Evolutionary conservation across 164 flowering plant species (phyloP), one percentile per base, ranked within the genome.

Genomic region (Tetracentron sinense): DNA sequence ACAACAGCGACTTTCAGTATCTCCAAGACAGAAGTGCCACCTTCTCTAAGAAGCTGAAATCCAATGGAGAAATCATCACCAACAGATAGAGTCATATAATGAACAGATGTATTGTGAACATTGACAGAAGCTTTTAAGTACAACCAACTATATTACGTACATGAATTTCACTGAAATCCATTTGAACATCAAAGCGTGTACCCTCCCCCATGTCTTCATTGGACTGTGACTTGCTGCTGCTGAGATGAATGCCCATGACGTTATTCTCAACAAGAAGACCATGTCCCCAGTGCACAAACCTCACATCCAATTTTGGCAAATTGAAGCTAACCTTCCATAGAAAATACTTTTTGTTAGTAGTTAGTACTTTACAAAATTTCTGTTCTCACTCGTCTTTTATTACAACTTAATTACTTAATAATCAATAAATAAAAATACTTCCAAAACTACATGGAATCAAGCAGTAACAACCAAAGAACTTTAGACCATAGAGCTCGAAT

Each of bases 91-190:
- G 55, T 48, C 17, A 47, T 49, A 23, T 42, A 22, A 54, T 28
- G 19, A 46, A 66, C 2, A 0, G 17, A 62, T 26, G 16, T 29
- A 30, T 28, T 38, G 22, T 50, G 56, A 16, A 42, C 8, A 67
- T 64, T n/a, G n/a, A n/a, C n/a, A n/a, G n/a, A n/a, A n/a, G n/a
- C n/a, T n/a, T n/a, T n/a, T n/a, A n/a, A 61, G 22, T 19, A 35
- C 30, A 67, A 65, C 30, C 31, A 69, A 52, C 46, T 26, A 65
- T n/a, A n/a, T n/a, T n/a, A n/a, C 80, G 66, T 88, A 95, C 99
- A 95, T 92, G 91, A 81, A 95, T 92, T 80, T 88, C 97, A 72
- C 91, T 95, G 69, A 88, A 83, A 66, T 90, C 99, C 91, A 95
- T 51, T 74, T 91, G 97, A 75, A 90, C 65, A 67, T 95, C 97